Base-by-base conservation (phyloP, 768 basidiomycete species). In the Suillus cothurnatus region DNA sequence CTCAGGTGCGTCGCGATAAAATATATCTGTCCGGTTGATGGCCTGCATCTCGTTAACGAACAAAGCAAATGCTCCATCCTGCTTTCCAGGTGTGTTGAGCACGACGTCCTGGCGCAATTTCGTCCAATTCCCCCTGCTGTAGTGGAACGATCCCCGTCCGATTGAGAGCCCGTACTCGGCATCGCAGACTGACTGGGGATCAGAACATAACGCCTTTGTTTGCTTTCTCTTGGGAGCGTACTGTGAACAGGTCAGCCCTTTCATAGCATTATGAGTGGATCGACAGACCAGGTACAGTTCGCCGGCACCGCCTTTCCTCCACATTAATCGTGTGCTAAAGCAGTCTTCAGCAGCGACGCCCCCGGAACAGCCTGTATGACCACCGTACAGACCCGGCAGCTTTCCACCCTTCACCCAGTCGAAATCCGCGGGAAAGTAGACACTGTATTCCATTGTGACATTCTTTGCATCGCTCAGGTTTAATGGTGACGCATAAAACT, bases 251-350 rank as follows among this genome's bases (percentile, higher is more conserved):
- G 55, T 36, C 0, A 49, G 9, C 38, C n/a, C 19, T 4, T 55
- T 14, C 31, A 34, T n/a, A 4, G 34, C 6, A 34, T 6, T 7
- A 7, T 21, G 21, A 55, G 6, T n/a, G 6, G 6, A 55, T n/a
- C 5, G 31, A 81, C 86, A 63, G 70, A 91, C 90, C 65, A 91
- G 79, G 70, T 93, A 94, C 32, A 93, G 77, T 71, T 95, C 94
- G 5, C 93, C 94, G 0, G 74, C 75, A 5, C 94, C 93, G 0
- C 77, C 77, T 15, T 74, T 71, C 45, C 91, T 81, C 90, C 91
- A 95, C 94, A 96, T 95, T 68, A 95, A 64, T 32, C 94, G 78
- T 7, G 93, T 94, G 71, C 91, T 93, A 72, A 93, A 96, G 70
- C 94, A 96, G 52, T 84, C 81, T 41, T 79, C 67, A 8, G 92